A percentile compares a stretch with the other conserved stretches of the same genome.
Evolutionary conservation across 2,329 filamentous ascomycete species (phyloP).

Genomic region (Colletotrichum sp.): DNA sequence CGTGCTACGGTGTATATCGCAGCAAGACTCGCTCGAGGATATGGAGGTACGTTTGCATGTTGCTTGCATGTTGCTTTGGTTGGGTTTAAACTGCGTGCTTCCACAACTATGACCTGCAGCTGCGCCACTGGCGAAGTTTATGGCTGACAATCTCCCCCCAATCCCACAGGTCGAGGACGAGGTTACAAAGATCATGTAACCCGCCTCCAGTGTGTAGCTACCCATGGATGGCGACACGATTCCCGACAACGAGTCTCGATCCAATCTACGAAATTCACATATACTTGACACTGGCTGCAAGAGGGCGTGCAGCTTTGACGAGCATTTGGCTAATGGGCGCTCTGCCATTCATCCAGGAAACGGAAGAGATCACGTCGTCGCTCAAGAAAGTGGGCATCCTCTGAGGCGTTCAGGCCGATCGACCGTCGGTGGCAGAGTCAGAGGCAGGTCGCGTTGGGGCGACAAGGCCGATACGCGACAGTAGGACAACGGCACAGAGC

Average conservation of each 20-base stretch:
- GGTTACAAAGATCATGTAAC: constrained; percentile 87
- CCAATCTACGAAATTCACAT: not conserved
- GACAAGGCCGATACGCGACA: not conserved
- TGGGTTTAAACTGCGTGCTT: not conserved
- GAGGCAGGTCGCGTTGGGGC: not conserved
- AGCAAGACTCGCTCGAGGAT: constrained; percentile 97
- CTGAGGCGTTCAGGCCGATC: constrained; percentile 27
- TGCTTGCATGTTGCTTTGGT: not conserved
- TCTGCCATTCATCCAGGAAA: constrained; percentile 29
- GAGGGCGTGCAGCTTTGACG: constrained; percentile 7
- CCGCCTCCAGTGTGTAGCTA: constrained; percentile 21
- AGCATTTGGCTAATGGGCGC: constrained; percentile 26
- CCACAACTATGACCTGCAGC: not conserved
- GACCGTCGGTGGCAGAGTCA: not conserved
- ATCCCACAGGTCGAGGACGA: constrained; percentile 80
- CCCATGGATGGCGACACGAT: constrained; percentile 5
- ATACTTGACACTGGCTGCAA: not conserved
- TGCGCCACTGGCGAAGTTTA: constrained; percentile 17
- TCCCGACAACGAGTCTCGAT: not conserved
- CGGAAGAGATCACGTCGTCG: constrained; percentile 37
- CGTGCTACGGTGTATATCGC: constrained; percentile 91
- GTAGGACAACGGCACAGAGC: not conserved
- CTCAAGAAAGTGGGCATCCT: constrained; percentile 45
- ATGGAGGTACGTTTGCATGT: constrained; percentile 85
- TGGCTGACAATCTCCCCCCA: constrained; percentile 53